Base-by-base conservation (phyloP, 768 basidiomycete genomes). In the Termitomyces sp. region DNA sequence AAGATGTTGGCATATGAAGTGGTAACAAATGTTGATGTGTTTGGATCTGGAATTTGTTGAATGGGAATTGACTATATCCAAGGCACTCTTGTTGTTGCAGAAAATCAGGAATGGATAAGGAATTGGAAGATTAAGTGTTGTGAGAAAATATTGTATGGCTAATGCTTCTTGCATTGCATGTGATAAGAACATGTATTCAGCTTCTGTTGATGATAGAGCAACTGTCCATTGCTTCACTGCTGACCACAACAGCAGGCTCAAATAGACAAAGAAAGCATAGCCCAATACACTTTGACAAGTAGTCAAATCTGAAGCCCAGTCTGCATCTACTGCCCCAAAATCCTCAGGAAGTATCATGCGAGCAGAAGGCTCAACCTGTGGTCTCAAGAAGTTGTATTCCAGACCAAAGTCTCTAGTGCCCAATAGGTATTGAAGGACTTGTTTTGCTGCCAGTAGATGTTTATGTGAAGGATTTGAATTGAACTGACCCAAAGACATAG, bases 381-480 rank as follows among this genome's bases (percentile, higher is more conserved):
- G 32, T 2, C 33, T 13, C 5, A 1, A 12, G 18, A 42, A 49
- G 15, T 50, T 50, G 25, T 62, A 71, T 10, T 60, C 59, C 1
- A 73, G 49, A 0, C 49, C 27, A 5, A 55, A 52, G 18, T 70
- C 59, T 1, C 43, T 15, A 0, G 74, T 70, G 2, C 70, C 71
- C 6, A 61, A 48, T 0, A 77, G 64, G 44, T 77, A 75, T 0
- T 62, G 56, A 9, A 72, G 58, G 7, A 71, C 61, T 35, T 60
- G 58, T 56, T 74, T 72, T 1, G 66, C 66, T 0, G 72, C 72
- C 0, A 65, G 48, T 49, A 70, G 59, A 56, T 76, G 72, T 0
- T 39, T 49, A 0, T 31, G 50, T 0, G 64, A 59, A 0, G 72
- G 73, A n/a, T 63, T 62, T 0, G 68, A 56, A 12, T 57, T 65